phyloP scores from a whole-genome alignment of 345 rosid species.

The Ceriops zippeliana region DNA sequence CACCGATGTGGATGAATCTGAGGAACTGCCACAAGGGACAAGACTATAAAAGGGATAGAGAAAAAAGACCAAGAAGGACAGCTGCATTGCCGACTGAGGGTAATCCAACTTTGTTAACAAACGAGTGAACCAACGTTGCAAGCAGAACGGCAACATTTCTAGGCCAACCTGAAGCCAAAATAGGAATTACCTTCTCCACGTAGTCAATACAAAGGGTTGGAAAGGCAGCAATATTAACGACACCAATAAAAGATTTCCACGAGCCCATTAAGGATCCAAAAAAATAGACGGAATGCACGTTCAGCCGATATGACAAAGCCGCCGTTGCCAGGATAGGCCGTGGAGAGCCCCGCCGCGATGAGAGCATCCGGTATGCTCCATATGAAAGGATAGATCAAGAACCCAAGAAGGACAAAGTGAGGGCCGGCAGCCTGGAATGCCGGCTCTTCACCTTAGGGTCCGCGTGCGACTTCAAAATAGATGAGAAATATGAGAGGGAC shows the following conservation, averaged over 20 bases:
- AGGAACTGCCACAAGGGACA: slow-evolving; percentile 67
- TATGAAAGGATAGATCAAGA: slow-evolving; percentile 72
- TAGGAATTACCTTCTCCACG: slow-evolving; percentile 45
- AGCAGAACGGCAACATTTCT: slow-evolving; percentile 36
- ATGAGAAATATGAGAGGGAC: slow-evolving; percentile 78
- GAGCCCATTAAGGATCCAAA: slow-evolving; percentile 77
- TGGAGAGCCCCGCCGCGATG: slow-evolving; percentile 83
- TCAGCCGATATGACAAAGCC: slow-evolving; percentile 86
- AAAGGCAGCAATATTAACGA: slow-evolving; percentile 74
- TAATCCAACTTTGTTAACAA: slow-evolving; percentile 66
- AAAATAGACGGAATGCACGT: slow-evolving; percentile 65
- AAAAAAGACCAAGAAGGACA: slow-evolving; percentile 56
- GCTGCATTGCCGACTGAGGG: slow-evolving; percentile 70
- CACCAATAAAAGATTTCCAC: slow-evolving; percentile 75
- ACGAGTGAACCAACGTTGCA: slow-evolving; percentile 43
- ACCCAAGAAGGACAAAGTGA: slow-evolving; percentile 60
- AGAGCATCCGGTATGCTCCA: slow-evolving; percentile 92
- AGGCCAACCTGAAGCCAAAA: slow-evolving; percentile 54
- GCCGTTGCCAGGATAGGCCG: slow-evolving; percentile 80
- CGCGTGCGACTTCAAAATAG: slow-evolving; percentile 91
- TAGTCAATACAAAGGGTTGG: slow-evolving; percentile 66
- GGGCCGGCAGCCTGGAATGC: slow-evolving; percentile 81
- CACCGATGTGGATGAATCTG: slow-evolving; percentile 63
- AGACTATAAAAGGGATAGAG: slow-evolving; percentile 59
- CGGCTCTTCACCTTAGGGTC: slow-evolving; percentile 76